phyloP scores from a whole-genome alignment of 163 green algal genomes.

The Chlorella variabilis region DNA sequence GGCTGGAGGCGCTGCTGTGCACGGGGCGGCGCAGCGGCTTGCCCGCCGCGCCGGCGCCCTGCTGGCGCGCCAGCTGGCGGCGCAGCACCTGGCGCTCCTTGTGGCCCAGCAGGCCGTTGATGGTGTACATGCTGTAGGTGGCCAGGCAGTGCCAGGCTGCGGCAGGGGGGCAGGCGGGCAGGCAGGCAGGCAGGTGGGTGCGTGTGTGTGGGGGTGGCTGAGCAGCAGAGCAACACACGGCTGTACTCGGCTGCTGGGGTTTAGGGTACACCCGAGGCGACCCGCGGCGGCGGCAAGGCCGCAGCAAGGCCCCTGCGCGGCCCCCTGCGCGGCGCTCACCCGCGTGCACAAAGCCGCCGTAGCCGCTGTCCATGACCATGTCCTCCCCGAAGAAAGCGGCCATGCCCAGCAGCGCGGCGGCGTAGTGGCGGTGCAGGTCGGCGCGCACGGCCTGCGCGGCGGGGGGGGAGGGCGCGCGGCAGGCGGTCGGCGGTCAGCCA shows the following conservation, averaged over 20 bases:
- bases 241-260: too few species aligned
- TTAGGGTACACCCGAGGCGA: too few species aligned
- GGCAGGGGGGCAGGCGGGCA: not conserved
- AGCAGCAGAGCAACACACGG: too few species aligned
- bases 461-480: too few species aligned
- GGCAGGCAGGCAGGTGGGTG: not conserved
- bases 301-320: too few species aligned
- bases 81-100: constrained; percentile 35
- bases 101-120: constrained; percentile 38
- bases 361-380: constrained; percentile 5
- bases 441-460: not conserved
- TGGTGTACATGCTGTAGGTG: constrained; percentile 34
- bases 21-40: constrained; percentile 30
- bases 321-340: too few species aligned
- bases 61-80: not conserved
- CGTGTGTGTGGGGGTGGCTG: too few species aligned
- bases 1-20: constrained; percentile 27
- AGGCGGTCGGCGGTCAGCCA: not conserved
- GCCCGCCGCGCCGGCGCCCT: not conserved
- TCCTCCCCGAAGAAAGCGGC: constrained; percentile 30
- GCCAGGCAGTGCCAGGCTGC: constrained; percentile 54
- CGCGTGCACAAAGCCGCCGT: not conserved
- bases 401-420: constrained; percentile 14
- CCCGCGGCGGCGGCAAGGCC: too few species aligned
- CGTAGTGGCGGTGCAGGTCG: constrained; percentile 22